phyloP scores from a whole-genome alignment of 2,329 filamentous ascomycete species.

The Phialocephala subalpina region DNA sequence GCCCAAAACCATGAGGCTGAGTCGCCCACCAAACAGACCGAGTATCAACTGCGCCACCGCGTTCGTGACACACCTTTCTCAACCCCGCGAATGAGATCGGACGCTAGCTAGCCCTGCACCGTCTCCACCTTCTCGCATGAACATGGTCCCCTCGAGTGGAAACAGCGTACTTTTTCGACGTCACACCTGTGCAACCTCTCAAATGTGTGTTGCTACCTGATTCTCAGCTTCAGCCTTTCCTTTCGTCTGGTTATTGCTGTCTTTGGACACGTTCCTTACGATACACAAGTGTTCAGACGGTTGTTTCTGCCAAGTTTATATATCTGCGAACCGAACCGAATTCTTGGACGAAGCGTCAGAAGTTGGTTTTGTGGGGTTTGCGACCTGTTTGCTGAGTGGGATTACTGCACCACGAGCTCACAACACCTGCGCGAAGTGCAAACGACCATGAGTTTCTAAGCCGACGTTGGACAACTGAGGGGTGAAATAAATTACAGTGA shows the following conservation, averaged over 20 bases:
- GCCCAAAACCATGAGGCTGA: conserved; percentile 20
- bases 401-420: conserved; percentile 8
- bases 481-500: conserved; percentile 9
- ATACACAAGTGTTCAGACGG: background rate
- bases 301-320: conserved; percentile 11
- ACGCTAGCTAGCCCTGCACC: conserved; percentile 13
- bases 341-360: conserved; percentile 13
- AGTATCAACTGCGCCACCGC: conserved; percentile 26
- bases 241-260: conserved; percentile 14
- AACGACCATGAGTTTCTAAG: conserved; percentile 5
- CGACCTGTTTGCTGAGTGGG: conserved; percentile 4
- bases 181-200: conserved; percentile 21
- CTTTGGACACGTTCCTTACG: conserved; percentile 10
- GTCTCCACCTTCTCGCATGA: conserved; percentile 13
- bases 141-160: background rate
- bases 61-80: conserved; percentile 18
- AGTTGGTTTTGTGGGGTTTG: conserved; percentile 5
- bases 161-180: conserved; percentile 22
- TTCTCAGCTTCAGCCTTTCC: conserved; percentile 30
- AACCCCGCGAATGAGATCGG: conserved; percentile 14
- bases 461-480: background rate
- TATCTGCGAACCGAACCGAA: background rate
- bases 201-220: conserved; percentile 25
- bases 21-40: conserved; percentile 12
- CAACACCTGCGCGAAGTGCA: background rate